Percentiles rank a stretch among this genome's conserved stretches.
phyloP scores from a whole-genome alignment of 495 filamentous ascomycete species.

The Oleoguttula mirabilis region DNA sequence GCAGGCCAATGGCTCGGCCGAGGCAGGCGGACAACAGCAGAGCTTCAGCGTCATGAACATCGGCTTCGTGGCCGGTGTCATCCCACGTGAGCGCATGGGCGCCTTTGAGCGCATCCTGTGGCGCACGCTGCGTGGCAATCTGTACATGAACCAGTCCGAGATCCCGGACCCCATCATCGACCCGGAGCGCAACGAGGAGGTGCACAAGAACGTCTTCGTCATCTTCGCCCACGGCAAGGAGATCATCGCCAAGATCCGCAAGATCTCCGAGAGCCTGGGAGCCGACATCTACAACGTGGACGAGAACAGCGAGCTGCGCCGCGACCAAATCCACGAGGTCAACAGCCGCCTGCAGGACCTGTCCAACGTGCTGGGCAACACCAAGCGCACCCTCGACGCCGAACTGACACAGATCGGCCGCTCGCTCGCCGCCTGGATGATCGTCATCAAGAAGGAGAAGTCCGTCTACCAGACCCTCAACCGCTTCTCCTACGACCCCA shows the following conservation, averaged over 20 bases:
- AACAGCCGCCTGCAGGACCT: slow-evolving; percentile 85
- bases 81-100: slow-evolving; percentile 80
- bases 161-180: slow-evolving; percentile 92
- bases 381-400: slow-evolving; percentile 86
- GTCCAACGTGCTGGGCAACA: slow-evolving; percentile 81
- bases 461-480: slow-evolving; percentile 95
- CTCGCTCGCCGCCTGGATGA: slow-evolving; percentile 86
- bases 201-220: slow-evolving; percentile 96
- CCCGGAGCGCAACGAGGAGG: slow-evolving; percentile 75
- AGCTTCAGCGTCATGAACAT: slow-evolving; percentile 96
- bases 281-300: slow-evolving; percentile 93
- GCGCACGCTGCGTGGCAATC: slow-evolving; percentile 90
- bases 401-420: slow-evolving; percentile 88
- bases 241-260: slow-evolving; percentile 94
- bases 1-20: slow-evolving; percentile 61
- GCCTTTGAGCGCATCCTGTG: slow-evolving; percentile 96
- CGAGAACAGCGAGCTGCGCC: slow-evolving; percentile 84
- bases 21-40: slow-evolving; percentile 45
- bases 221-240: slow-evolving; percentile 98
- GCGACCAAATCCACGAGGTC: slow-evolving; percentile 93
- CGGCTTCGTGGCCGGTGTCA: slow-evolving; percentile 98
- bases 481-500: slow-evolving; percentile 88
- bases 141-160: slow-evolving; percentile 99
- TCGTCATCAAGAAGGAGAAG: slow-evolving; percentile 96
- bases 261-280: slow-evolving; percentile 94